Conservation (phyloP, 2,329 filamentous ascomycete species). For the Dothideomycetes sp. region DNA sequence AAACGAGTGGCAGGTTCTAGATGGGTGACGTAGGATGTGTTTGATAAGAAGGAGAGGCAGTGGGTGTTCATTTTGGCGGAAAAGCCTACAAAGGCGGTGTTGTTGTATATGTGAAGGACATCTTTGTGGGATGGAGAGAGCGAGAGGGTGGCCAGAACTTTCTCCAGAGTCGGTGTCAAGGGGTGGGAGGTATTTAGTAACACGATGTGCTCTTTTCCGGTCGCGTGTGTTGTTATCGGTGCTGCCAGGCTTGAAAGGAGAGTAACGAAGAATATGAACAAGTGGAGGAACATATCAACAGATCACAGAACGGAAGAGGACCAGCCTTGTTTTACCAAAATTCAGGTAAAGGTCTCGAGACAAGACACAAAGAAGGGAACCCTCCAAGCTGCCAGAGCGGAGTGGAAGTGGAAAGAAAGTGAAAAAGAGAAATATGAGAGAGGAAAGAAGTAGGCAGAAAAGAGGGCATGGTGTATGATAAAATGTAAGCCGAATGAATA, state of each 20-base stretch:
- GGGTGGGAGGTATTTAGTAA: neutral
- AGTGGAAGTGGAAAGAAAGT: no score
- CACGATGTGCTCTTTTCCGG: neutral
- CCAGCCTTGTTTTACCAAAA: no score
- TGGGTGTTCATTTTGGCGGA: slow-evolving; percentile 28
- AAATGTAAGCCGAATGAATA: no score
- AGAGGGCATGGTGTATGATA: no score
- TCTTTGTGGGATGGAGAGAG: slow-evolving; percentile 27
- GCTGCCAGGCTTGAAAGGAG: neutral
- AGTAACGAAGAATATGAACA: neutral
- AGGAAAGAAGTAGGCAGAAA: no score
- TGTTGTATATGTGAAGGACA: slow-evolving; percentile 29
- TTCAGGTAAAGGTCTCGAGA: no score
- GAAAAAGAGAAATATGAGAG: no score
- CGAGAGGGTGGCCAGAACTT: slow-evolving; percentile 23
- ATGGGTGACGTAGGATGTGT: slow-evolving; percentile 27
- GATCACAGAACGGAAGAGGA: no score
- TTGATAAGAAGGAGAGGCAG: slow-evolving; percentile 26
- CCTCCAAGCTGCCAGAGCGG: no score
- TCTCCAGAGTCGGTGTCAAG: slow-evolving; percentile 12
- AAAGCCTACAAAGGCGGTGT: slow-evolving; percentile 28
- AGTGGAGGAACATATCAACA: no score
- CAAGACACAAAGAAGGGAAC: no score
- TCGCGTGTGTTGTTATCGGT: neutral
- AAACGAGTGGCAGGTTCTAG: slow-evolving; percentile 29